Evolutionary conservation across 345 rosid genomes (phyloP).

Genomic region (Eucalyptus regnans): DNA sequence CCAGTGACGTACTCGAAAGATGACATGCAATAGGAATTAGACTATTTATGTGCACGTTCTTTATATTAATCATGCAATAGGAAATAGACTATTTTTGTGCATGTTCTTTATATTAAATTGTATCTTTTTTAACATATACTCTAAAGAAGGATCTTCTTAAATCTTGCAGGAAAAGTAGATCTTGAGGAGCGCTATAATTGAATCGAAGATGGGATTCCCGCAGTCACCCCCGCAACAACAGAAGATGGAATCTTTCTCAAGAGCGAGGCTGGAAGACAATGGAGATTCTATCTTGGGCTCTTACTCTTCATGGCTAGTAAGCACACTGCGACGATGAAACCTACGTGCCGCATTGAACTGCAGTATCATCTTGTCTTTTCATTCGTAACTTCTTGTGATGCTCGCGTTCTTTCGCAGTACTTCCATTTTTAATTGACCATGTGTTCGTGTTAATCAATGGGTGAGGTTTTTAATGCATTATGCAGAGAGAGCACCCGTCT

Average conservation of each 20-base stretch:
- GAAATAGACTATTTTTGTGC: not conserved
- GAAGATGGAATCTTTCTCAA: not conserved
- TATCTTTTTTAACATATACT: not conserved
- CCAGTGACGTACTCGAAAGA: not conserved
- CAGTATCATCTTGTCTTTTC: not conserved
- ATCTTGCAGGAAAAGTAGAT: not conserved
- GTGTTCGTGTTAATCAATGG: not conserved
- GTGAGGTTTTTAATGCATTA: not conserved
- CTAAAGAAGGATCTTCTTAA: not conserved
- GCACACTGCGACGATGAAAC: not conserved
- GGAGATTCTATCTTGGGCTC: not conserved
- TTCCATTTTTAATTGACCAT: not conserved
- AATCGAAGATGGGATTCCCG: not conserved
- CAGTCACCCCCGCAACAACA: not conserved
- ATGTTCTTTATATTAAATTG: not conserved
- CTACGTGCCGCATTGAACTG: not conserved
- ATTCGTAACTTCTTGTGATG: not conserved
- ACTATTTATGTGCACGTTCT: not conserved
- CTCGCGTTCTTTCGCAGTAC: not conserved
- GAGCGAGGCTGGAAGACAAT: not conserved
- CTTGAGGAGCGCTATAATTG: not conserved
- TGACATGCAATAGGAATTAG: not conserved
- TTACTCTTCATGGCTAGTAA: not conserved
- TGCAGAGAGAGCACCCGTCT: constrained; percentile 6
- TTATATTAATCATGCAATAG: not conserved